phyloP scores from a whole-genome alignment of 345 rosid genomes.

The Populus euphratica region DNA sequence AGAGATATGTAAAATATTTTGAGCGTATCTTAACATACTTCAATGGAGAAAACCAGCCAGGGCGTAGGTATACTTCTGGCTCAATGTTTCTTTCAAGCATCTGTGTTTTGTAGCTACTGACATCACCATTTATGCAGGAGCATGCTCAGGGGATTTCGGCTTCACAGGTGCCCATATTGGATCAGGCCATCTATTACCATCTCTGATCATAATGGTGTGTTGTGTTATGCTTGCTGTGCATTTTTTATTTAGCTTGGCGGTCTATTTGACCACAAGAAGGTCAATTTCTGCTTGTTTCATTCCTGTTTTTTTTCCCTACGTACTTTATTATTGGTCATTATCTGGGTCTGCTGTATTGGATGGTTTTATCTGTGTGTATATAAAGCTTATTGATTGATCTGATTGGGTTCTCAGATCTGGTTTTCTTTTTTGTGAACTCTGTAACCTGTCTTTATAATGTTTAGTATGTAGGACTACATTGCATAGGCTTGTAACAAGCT shows the following conservation, averaged over 20 bases:
- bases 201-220: slow-evolving; percentile 67
- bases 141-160: slow-evolving; percentile 88
- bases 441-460: background rate
- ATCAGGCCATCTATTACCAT: slow-evolving; percentile 76
- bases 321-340: background rate
- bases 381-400: background rate
- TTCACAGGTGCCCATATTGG: slow-evolving; percentile 87
- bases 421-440: background rate
- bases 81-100: slow-evolving; percentile 8
- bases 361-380: background rate
- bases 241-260: background rate
- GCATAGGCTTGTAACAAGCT: background rate
- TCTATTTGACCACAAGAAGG: background rate
- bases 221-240: slow-evolving; percentile 2
- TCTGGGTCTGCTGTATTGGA: background rate
- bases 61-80: slow-evolving; percentile 53
- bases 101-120: slow-evolving; percentile 10
- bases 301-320: background rate
- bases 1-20: slow-evolving; percentile 85
- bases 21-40: slow-evolving; percentile 69
- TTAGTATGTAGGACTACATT: background rate
- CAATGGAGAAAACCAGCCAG: slow-evolving; percentile 75
- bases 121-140: slow-evolving; percentile 42
- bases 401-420: background rate
- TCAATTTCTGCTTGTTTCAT: background rate